These are phyloP conservation scores for Xylaria multiplex DNA, from an alignment of 2,329 filamentous ascomycete genomes.

Conservation along the genomic window DNA sequence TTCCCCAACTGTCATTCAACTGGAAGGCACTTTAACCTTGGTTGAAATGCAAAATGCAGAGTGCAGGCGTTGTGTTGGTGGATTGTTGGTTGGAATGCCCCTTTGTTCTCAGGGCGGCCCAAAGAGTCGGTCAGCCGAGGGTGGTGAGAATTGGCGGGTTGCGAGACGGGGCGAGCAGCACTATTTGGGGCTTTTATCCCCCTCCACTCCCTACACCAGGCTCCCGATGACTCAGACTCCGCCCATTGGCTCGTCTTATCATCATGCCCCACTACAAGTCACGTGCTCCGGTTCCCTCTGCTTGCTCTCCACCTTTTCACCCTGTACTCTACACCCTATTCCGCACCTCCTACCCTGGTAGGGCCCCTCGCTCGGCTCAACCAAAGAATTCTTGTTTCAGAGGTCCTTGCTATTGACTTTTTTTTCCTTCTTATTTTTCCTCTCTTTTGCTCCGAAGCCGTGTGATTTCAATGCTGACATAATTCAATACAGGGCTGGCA, in stretches of 20 bases:
- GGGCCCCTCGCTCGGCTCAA: constrained; percentile 4
- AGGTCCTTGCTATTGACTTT: background rate
- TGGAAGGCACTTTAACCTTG: background rate
- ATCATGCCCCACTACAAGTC: constrained; percentile 23
- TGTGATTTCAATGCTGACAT: constrained; percentile 33
- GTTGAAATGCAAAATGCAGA: background rate
- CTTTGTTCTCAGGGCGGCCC: constrained; percentile 32
- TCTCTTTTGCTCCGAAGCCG: background rate
- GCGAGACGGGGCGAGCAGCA: constrained; percentile 58
- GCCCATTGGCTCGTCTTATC: constrained; percentile 37
- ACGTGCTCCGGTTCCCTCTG: constrained; percentile 41
- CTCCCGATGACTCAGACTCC: constrained; percentile 40
- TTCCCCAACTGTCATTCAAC: background rate
- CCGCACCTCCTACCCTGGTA: constrained; percentile 26
- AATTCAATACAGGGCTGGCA: constrained; percentile 82
- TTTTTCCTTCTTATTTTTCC: background rate
- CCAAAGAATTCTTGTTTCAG: background rate
- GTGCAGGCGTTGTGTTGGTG: constrained; percentile 10
- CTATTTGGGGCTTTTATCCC: constrained; percentile 68
- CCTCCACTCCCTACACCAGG: constrained; percentile 44
- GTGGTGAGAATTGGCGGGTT: constrained; percentile 53
- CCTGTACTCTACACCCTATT: constrained; percentile 20
- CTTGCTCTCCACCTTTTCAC: constrained; percentile 26
- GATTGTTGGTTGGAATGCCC: constrained; percentile 24
- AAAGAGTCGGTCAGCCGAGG: constrained; percentile 47